Percentiles rank a stretch among this genome's conserved stretches.
These are phyloP conservation scores for Calycina herbarum DNA, from an alignment of 2,329 filamentous ascomycete species.

Conservation along the genomic window DNA sequence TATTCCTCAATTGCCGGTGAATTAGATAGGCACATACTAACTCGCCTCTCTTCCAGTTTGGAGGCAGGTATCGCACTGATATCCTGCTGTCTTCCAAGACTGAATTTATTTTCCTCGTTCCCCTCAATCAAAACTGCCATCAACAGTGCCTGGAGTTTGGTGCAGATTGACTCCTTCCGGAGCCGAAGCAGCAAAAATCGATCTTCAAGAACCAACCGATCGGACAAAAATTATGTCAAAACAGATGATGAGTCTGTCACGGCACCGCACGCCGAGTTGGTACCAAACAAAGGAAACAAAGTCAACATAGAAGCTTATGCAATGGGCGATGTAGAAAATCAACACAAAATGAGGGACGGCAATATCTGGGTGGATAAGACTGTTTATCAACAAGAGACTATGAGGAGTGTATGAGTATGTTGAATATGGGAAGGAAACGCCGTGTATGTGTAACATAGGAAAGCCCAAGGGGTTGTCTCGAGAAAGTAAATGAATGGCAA, in stretches of 20 bases:
- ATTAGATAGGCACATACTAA: too few relatives aligned
- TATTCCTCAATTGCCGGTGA: too few relatives aligned
- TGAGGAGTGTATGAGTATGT: slow-evolving; percentile 1
- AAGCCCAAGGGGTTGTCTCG: not conserved
- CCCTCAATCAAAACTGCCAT: not conserved
- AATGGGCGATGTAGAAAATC: not conserved
- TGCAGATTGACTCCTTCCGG: not conserved
- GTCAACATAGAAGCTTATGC: not conserved
- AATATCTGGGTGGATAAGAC: slow-evolving; percentile 6
- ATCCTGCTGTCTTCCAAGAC: slow-evolving; percentile 5
- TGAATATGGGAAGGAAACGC: not conserved
- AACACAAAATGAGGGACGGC: not conserved
- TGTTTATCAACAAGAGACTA: slow-evolving; percentile 4
- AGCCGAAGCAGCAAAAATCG: not conserved
- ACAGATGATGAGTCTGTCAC: slow-evolving; percentile 3
- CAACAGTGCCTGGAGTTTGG: slow-evolving; percentile 46
- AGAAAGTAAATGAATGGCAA: not conserved
- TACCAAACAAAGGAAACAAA: not conserved
- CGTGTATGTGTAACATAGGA: not conserved
- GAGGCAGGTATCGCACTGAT: slow-evolving; percentile 1
- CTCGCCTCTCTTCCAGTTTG: not conserved
- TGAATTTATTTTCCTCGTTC: not conserved
- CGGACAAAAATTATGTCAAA: slow-evolving; percentile 1
- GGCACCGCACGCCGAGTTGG: not conserved
- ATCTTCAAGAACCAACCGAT: not conserved